These are phyloP conservation scores for Elaeis oleifera DNA, from an alignment of 202 grass and related monocot species.

Conservation along the genomic window DNA sequence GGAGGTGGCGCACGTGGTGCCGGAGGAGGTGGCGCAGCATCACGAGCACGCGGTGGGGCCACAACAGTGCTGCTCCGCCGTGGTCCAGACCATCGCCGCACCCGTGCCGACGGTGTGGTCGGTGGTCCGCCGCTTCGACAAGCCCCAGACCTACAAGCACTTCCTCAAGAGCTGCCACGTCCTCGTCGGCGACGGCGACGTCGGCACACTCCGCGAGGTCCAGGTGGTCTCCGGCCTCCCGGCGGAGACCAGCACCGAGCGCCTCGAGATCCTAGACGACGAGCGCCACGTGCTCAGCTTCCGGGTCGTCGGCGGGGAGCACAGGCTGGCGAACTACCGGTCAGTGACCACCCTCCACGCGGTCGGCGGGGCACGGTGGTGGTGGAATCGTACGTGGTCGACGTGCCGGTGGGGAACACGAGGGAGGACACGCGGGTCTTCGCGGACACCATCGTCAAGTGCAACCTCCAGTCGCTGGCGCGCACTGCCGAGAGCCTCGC, in stretches of 20 bases:
- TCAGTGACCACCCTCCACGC: conserved; percentile 64
- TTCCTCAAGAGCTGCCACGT: conserved; percentile 75
- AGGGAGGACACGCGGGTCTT: conserved; percentile 12
- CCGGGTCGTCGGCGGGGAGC: conserved; percentile 4
- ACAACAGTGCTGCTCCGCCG: conserved; percentile 62
- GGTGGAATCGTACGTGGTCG: conserved; percentile 18
- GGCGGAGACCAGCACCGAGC: conserved; percentile 58
- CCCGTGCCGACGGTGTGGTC: conserved; percentile 55
- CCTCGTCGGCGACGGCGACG: conserved; percentile 50
- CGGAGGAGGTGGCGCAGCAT: conserved; percentile 43
- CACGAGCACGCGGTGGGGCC: conserved; percentile 47
- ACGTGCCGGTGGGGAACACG: conserved; percentile 19
- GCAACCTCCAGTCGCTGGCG: conserved; percentile 17
- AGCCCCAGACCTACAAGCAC: conserved; percentile 77
- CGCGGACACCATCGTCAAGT: conserved; percentile 19
- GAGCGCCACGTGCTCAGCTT: conserved; percentile 9
- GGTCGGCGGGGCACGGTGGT: not conserved
- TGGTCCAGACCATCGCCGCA: conserved; percentile 65
- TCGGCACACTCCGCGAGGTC: conserved; percentile 68
- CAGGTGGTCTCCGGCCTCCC: conserved; percentile 66
- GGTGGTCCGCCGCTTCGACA: conserved; percentile 67
- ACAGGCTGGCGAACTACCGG: conserved; percentile 50
- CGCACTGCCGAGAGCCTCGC: not conserved
- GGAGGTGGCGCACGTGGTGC: conserved; percentile 54
- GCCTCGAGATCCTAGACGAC: conserved; percentile 31